A percentile compares a stretch with the other conserved stretches of the same genome.
These are phyloP conservation scores for Mollisiaceae sp. DNA, from an alignment of 2,329 filamentous ascomycete genomes.

Conservation along the genomic window DNA sequence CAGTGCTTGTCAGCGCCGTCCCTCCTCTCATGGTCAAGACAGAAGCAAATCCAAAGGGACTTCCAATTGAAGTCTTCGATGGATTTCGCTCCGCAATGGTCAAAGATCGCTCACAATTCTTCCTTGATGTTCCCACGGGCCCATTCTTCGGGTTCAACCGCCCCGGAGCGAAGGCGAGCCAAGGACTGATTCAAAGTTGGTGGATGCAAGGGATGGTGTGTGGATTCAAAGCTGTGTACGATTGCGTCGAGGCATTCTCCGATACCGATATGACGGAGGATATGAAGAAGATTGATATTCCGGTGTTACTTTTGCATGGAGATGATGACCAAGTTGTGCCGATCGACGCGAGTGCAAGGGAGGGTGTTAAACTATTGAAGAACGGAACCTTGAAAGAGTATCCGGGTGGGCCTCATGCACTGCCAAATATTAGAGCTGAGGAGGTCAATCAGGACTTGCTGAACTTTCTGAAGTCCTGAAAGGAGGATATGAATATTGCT, in stretches of 20 bases:
- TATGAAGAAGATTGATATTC: conserved; percentile 47
- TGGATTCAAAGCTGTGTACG: conserved; percentile 47
- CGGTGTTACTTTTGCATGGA: conserved; percentile 48
- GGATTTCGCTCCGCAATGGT: conserved; percentile 45
- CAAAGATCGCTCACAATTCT: conserved; percentile 45
- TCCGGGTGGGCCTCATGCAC: conserved; percentile 46
- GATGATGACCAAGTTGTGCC: conserved; percentile 50
- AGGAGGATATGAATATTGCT: not conserved
- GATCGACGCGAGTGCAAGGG: conserved; percentile 40
- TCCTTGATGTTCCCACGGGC: conserved; percentile 44
- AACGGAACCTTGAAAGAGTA: conserved; percentile 49
- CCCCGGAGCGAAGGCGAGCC: conserved; percentile 39
- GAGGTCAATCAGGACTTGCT: conserved; percentile 47
- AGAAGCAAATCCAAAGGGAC: conserved; percentile 43
- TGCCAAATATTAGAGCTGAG: conserved; percentile 46
- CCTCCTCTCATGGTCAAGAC: conserved; percentile 46
- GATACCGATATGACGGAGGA: conserved; percentile 50
- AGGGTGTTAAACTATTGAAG: conserved; percentile 44
- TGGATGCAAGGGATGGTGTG: conserved; percentile 48
- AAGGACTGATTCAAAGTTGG: conserved; percentile 48
- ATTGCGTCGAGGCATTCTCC: conserved; percentile 48
- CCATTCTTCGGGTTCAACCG: conserved; percentile 46
- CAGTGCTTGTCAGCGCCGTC: conserved; percentile 47
- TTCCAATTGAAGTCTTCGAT: conserved; percentile 46
- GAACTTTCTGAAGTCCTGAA: conserved; percentile 37